These are phyloP conservation scores for Termitomyces sp. DNA, from an alignment of 768 basidiomycete species.

Conservation along the genomic window DNA sequence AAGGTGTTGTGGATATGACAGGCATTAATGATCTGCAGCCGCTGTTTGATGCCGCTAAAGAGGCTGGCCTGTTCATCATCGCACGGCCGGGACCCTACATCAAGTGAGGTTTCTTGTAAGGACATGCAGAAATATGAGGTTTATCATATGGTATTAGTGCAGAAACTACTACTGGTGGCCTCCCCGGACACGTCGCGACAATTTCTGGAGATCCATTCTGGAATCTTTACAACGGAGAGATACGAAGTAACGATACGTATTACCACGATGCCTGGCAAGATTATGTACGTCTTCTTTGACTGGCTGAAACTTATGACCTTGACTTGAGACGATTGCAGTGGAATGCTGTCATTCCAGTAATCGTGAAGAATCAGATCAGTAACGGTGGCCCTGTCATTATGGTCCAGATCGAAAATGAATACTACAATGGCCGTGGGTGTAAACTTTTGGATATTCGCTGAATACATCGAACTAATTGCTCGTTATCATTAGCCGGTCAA, in stretches of 20 bases:
- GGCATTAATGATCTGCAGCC: constrained; percentile 15
- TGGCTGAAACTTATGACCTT: not conserved
- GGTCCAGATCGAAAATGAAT: constrained; percentile 16
- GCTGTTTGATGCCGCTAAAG: constrained; percentile 15
- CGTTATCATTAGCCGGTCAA: constrained; percentile 10
- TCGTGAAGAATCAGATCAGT: constrained; percentile 14
- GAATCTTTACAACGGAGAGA: constrained; percentile 16
- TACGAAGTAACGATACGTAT: constrained; percentile 15
- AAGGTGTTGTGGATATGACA: constrained; percentile 13
- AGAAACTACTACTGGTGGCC: constrained; percentile 12
- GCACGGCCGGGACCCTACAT: constrained; percentile 16
- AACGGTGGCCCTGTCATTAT: constrained; percentile 15
- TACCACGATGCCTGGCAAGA: constrained; percentile 17
- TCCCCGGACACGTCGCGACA: constrained; percentile 15
- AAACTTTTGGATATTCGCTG: not conserved
- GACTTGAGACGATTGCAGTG: not conserved
- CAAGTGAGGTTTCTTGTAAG: constrained; percentile 3
- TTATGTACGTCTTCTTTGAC: constrained; percentile 5
- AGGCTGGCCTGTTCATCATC: constrained; percentile 14
- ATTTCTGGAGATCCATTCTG: constrained; percentile 14
- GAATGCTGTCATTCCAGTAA: constrained; percentile 14
- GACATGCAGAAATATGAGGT: not conserved
- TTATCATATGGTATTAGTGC: not conserved
- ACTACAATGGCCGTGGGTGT: constrained; percentile 13
- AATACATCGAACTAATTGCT: not conserved